Evolutionary conservation across 106 monocot species (phyloP).

Genomic region (Dactylorhiza incarnata): DNA sequence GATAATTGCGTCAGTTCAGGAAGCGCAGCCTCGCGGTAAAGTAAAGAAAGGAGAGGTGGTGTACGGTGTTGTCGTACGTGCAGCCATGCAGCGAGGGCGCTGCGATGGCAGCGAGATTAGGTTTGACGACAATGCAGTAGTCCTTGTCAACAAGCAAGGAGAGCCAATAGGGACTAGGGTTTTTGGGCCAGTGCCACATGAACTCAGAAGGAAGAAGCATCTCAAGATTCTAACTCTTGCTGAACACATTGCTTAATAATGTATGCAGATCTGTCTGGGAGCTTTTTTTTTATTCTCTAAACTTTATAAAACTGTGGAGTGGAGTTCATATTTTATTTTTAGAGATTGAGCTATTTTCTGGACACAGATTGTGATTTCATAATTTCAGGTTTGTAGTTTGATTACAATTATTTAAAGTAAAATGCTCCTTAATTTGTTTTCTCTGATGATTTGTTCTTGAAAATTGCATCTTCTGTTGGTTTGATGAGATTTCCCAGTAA

Average conservation of each 20-base stretch:
- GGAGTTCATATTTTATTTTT: too few relatives aligned
- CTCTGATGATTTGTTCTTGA: too few relatives aligned
- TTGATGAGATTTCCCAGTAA: too few relatives aligned
- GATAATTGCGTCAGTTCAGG: conserved; percentile 79
- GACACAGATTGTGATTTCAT: too few relatives aligned
- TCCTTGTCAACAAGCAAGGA: conserved; percentile 90
- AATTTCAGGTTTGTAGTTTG: too few relatives aligned
- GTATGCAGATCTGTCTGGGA: not conserved
- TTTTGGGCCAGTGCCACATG: conserved; percentile 85
- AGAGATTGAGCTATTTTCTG: too few relatives aligned
- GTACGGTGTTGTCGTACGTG: conserved; percentile 82
- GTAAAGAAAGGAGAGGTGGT: conserved; percentile 92
- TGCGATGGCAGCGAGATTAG: conserved; percentile 80
- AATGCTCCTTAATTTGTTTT: too few relatives aligned
- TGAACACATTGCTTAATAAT: conserved; percentile 69
- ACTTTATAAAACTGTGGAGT: too few relatives aligned
- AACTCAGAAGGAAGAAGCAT: conserved; percentile 87
- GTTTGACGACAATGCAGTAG: conserved; percentile 89
- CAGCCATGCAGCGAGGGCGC: conserved; percentile 76
- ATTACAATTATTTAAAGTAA: too few relatives aligned
- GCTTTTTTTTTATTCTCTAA: not conserved
- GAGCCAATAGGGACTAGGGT: conserved; percentile 87
- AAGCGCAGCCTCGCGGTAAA: conserved; percentile 80
- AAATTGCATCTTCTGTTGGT: too few relatives aligned
- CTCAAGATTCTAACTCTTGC: conserved; percentile 84